Evolutionary conservation across 257 asterid species (phyloP).

Genomic region (Avicennia marina): DNA sequence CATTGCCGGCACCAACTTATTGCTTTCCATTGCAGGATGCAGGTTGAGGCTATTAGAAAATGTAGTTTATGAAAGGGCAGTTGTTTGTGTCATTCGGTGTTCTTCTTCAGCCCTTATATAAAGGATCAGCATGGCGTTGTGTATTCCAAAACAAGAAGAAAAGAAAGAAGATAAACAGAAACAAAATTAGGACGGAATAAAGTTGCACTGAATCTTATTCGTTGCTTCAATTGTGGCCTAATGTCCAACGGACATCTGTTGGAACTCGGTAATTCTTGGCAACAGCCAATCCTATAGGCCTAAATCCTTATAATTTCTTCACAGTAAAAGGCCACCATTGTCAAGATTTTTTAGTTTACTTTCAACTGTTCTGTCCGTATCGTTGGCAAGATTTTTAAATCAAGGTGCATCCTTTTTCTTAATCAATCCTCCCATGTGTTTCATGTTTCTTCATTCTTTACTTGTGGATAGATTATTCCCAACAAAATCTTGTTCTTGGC

Average conservation of each 20-base stretch:
- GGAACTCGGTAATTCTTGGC: conserved; percentile 32
- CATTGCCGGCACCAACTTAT: too few species aligned
- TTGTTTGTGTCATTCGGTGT: conserved; percentile 22
- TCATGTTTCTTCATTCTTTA: conserved; percentile 16
- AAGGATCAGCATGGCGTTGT: neutral
- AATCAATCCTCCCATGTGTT: neutral
- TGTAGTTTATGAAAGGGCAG: neutral
- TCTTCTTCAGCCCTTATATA: conserved; percentile 28
- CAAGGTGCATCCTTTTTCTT: neutral
- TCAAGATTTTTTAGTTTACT: neutral
- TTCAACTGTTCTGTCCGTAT: neutral
- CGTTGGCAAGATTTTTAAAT: neutral
- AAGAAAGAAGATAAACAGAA: neutral
- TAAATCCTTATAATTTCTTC: conserved; percentile 10
- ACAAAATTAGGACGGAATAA: conserved; percentile 29
- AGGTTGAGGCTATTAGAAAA: neutral
- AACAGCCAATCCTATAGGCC: neutral
- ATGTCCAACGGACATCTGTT: conserved; percentile 30
- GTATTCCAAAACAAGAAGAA: neutral
- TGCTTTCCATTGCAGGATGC: conserved; percentile 22
- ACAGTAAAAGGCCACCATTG: conserved; percentile 1
- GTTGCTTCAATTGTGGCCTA: conserved; percentile 53
- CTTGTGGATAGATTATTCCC: conserved; percentile 5
- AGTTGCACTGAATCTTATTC: conserved; percentile 46
- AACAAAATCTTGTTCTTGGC: conserved; percentile 5